Evolutionary conservation across 2,329 filamentous ascomycete species (phyloP).

Genomic region (Trichoderma sp.): DNA sequence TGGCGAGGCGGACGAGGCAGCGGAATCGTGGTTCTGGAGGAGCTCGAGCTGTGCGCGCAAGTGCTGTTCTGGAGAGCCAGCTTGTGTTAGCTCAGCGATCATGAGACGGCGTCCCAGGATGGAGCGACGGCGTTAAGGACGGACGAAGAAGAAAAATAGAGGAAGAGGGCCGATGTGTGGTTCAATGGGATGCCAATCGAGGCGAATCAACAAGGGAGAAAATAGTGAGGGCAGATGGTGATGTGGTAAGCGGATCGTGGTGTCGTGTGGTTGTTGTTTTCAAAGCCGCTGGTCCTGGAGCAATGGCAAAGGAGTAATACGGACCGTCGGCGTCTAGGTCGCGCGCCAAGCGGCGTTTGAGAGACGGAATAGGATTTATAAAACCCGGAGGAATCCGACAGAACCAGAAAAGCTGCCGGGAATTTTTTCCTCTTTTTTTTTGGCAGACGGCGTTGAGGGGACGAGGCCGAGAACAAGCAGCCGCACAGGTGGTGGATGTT

Average conservation of each 20-base stretch:
- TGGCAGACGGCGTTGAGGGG: background rate
- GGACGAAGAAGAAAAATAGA: background rate
- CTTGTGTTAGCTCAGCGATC: conserved; percentile 3
- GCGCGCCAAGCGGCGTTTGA: conserved; percentile 7
- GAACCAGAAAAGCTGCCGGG: background rate
- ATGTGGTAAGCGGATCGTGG: background rate
- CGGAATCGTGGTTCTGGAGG: conserved; percentile 40
- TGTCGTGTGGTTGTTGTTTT: background rate
- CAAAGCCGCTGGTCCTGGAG: background rate
- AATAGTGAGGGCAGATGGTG: background rate
- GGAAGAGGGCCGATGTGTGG: background rate
- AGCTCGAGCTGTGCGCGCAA: conserved; percentile 45
- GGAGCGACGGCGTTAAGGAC: background rate
- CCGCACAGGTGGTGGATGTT: background rate
- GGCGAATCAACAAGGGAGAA: background rate
- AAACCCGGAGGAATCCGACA: background rate
- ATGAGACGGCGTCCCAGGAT: background rate
- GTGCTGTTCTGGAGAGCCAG: conserved; percentile 37
- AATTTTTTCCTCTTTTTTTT: background rate
- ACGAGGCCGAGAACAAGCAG: background rate
- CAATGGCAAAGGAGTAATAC: background rate
- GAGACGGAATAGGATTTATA: background rate
- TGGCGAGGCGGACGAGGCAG: conserved; percentile 32
- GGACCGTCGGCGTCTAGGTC: conserved; percentile 8
- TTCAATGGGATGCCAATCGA: background rate